Conservation (phyloP, 352 stramenopile species). For the Phytopythium boreale region DNA sequence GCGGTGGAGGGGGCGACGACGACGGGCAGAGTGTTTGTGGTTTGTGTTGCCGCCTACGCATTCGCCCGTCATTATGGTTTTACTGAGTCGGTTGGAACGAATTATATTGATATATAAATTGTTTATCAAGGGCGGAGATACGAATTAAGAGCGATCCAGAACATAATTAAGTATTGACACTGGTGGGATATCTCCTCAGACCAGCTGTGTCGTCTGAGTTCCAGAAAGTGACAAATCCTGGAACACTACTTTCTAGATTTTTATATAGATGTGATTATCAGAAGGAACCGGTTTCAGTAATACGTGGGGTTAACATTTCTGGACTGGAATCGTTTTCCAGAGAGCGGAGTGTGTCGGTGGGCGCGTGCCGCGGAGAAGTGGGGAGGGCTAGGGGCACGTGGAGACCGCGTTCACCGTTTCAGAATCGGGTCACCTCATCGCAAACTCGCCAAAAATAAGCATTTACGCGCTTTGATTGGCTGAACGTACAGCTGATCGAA, state of each 20-base stretch:
- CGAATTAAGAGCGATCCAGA: background rate
- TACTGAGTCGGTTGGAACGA: background rate
- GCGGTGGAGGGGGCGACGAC: background rate
- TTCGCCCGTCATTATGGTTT: background rate
- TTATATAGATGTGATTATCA: background rate
- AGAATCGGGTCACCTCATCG: background rate
- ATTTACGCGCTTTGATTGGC: constrained; percentile 19
- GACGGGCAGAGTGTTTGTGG: background rate
- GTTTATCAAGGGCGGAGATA: background rate
- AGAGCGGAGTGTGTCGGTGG: background rate
- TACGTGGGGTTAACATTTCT: background rate
- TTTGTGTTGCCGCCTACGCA: background rate
- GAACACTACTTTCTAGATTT: background rate
- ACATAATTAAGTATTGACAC: background rate
- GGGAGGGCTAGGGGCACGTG: background rate
- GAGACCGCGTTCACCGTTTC: background rate
- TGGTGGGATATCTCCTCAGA: background rate
- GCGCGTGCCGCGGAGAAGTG: background rate
- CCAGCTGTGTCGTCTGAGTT: background rate
- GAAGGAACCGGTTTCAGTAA: background rate
- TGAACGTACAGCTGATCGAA: background rate
- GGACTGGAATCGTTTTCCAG: background rate
- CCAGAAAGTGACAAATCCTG: background rate
- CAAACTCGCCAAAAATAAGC: background rate
- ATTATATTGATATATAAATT: background rate